Percentiles rank a stretch among this genome's conserved stretches.
Conservation (phyloP, 257 asterid species). For the Penstemon eatonii region DNA sequence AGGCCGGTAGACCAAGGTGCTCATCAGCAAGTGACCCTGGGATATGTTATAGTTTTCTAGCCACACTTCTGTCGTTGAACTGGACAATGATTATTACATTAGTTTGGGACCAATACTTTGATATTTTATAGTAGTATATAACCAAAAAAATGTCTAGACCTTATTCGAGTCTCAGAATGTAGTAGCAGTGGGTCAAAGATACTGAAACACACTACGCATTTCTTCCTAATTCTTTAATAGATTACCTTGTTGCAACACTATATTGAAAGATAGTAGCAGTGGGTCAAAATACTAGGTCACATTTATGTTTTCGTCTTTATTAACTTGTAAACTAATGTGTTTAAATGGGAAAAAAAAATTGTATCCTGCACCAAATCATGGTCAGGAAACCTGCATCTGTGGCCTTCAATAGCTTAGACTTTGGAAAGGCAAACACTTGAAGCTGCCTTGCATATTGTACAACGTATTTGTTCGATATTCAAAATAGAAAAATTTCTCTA, state of each 20-base stretch:
- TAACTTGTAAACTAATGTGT: not conserved
- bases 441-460: not conserved
- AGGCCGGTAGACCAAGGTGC: not conserved
- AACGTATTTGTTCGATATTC: not conserved
- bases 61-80: no score
- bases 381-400: no score
- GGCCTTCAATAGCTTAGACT: no score
- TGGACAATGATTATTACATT: no score
- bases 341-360: no score
- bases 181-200: not conserved
- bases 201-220: no score
- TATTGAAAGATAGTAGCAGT: not conserved
- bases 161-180: not conserved
- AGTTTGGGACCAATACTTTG: no score
- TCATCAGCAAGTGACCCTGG: no score
- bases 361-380: no score
- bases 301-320: not conserved
- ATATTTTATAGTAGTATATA: no score
- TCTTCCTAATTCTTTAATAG: not conserved
- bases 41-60: no score
- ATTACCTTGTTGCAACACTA: not conserved
- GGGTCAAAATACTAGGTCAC: not conserved
- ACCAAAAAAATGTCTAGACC: not conserved
- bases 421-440: no score
- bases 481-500: not conserved